Evolutionary conservation across 805 yeast genomes (phyloP), one percentile per base, ranked within the genome.

Genomic region (Scheffersomyces lignosus): DNA sequence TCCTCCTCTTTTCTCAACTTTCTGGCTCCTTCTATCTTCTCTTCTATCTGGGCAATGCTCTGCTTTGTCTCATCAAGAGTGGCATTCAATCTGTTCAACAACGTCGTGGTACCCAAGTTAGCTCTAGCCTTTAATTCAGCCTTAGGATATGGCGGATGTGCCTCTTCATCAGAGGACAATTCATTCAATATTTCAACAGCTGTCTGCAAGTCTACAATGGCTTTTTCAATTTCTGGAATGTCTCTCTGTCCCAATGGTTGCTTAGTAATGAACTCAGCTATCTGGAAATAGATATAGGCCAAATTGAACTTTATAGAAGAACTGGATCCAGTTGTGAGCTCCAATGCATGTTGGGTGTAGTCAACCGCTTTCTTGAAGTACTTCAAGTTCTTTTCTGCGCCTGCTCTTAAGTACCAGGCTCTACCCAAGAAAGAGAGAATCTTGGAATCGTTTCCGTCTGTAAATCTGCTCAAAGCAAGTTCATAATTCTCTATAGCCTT

Each of bases 401-500:
- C 56, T 8, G 87, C 97, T 56, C 96, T 75, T 16, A 80, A 72
- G 45, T 81, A 80, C 97, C 97, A 90, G 2, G 93, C 91, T 44
- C 90, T 77, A 29, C 96, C 96, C 41, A 91, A 70, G 45, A 86
- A 73, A 13, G 88, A 79, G 45, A 83, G 62, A 20, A 87, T 70
- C 51, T 77, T 80, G 0, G 87, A 63, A 54, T 84, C 95, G 27
- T 77, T 73, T 4, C 77, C 76, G 39, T 76, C 76, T 26, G 81
- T 74, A 54, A 75, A 84, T 54, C 83, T 75, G 18, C 74, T 72
- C 41, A 86, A 66, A 1, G 96, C 96, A 50, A 85, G 73, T 45
- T 86, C 91, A 63, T 91, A 93, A 52, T 79, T 77, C 60, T 93
- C 98, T 52, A 90, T 83, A 1, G 97, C 91, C 50, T 89, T 87